Conservation (phyloP, 2,329 filamentous ascomycete genomes). For the Colletotrichum gigasporum region DNA sequence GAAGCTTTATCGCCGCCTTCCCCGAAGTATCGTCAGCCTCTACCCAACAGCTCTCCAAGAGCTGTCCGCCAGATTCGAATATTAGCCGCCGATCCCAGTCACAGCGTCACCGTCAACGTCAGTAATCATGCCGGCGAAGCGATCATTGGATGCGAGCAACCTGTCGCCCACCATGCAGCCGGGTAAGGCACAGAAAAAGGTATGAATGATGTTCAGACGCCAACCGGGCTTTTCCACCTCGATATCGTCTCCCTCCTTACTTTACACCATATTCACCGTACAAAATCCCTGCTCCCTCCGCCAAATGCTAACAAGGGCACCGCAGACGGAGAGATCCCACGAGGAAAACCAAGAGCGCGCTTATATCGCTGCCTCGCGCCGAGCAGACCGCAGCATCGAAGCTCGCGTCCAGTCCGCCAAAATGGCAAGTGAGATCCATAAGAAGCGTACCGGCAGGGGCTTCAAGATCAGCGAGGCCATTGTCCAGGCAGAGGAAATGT, state of each 20-base stretch:
- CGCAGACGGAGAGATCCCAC: constrained; percentile 77
- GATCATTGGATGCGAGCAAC: constrained; percentile 43
- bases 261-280: background rate
- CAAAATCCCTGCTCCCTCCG: background rate
- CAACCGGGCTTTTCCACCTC: too few species aligned
- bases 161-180: constrained; percentile 40
- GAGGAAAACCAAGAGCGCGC: constrained; percentile 88
- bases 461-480: constrained; percentile 87
- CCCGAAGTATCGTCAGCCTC: background rate
- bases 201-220: constrained; percentile 23
- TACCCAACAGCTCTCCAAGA: background rate
- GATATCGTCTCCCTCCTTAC: too few species aligned
- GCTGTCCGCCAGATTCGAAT: constrained; percentile 1
- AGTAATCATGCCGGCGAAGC: constrained; percentile 49
- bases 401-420: constrained; percentile 88
- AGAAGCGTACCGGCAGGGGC: constrained; percentile 83
- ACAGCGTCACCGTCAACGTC: too few species aligned
- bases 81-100: constrained; percentile 16
- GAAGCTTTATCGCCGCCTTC: constrained; percentile 15
- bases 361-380: constrained; percentile 89
- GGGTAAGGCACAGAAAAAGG: constrained; percentile 41
- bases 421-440: constrained; percentile 90
- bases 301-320: background rate
- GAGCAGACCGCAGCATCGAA: constrained; percentile 87
- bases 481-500: constrained; percentile 86